These are phyloP conservation scores for Aureobasidium sp. DNA, from an alignment of 2,329 filamentous ascomycete species.

Conservation along the genomic window DNA sequence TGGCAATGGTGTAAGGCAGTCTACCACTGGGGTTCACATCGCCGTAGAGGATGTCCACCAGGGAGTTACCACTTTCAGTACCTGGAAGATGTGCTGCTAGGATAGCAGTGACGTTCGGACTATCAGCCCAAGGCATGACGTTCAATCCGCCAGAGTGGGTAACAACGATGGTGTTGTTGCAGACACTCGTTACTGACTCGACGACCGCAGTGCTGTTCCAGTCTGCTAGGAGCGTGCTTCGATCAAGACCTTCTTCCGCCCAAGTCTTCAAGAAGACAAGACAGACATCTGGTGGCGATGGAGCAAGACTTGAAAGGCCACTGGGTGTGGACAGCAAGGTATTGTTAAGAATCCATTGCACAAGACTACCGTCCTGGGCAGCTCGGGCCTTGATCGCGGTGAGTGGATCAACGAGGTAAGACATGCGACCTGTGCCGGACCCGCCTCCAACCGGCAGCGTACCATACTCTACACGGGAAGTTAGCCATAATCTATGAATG, in stretches of 20 bases:
- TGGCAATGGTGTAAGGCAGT: slow-evolving; percentile 32
- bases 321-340: slow-evolving; percentile 23
- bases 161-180: slow-evolving; percentile 45
- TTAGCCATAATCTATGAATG: background rate
- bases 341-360: slow-evolving; percentile 40
- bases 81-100: slow-evolving; percentile 34
- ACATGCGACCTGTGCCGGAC: slow-evolving; percentile 31
- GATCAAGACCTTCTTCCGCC: slow-evolving; percentile 38
- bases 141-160: slow-evolving; percentile 36
- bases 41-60: slow-evolving; percentile 32
- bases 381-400: slow-evolving; percentile 31
- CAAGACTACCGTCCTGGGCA: slow-evolving; percentile 24
- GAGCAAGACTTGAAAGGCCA: slow-evolving; percentile 15
- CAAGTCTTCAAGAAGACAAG: slow-evolving; percentile 53
- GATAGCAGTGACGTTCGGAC: slow-evolving; percentile 36
- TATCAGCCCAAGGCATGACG: slow-evolving; percentile 31
- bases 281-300: slow-evolving; percentile 33
- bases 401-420: slow-evolving; percentile 31
- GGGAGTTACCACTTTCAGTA: slow-evolving; percentile 32
- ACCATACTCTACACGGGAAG: slow-evolving; percentile 24
- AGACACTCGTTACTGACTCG: slow-evolving; percentile 36
- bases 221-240: slow-evolving; percentile 31
- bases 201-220: slow-evolving; percentile 35
- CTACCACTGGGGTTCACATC: slow-evolving; percentile 26
- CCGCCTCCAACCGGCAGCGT: slow-evolving; percentile 37